Evolutionary conservation across 768 basidiomycete genomes (phyloP).

Genomic region (Sporobolomyces pararoseus): DNA sequence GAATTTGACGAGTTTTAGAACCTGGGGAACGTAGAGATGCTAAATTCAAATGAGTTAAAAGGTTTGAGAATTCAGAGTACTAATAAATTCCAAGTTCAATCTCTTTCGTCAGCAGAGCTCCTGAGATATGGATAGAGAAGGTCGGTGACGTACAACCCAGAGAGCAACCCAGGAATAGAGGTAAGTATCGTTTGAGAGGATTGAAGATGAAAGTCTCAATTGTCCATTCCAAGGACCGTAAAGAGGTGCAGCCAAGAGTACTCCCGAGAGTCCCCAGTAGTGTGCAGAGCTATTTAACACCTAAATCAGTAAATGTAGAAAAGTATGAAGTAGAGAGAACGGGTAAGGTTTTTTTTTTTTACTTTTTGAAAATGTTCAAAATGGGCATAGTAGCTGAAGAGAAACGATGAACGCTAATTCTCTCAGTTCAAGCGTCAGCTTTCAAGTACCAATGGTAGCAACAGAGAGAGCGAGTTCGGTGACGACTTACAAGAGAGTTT

Average conservation of each 20-base stretch:
- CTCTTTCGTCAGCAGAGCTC: slow-evolving; percentile 1
- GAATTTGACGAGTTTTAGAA: slow-evolving; percentile 69
- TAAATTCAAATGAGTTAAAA: slow-evolving; percentile 74
- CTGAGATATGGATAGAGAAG: not conserved
- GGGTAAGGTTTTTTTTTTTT: too few species aligned
- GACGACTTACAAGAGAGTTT: slow-evolving; percentile 83
- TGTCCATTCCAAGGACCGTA: slow-evolving; percentile 77
- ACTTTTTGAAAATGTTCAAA: slow-evolving; percentile 86
- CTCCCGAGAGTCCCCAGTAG: slow-evolving; percentile 77
- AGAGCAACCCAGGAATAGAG: slow-evolving; percentile 63
- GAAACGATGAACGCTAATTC: slow-evolving; percentile 78
- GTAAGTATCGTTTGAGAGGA: slow-evolving; percentile 64
- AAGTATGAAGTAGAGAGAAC: not conserved
- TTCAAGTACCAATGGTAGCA: not conserved
- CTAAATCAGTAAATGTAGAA: not conserved
- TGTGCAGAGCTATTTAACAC: slow-evolving; percentile 65
- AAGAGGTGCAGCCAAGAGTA: slow-evolving; percentile 71
- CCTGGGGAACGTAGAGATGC: slow-evolving; percentile 78
- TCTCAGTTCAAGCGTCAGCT: too few species aligned
- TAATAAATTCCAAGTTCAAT: slow-evolving; percentile 46
- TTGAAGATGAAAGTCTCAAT: slow-evolving; percentile 61
- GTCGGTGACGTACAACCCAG: slow-evolving; percentile 63
- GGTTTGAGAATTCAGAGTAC: slow-evolving; percentile 82
- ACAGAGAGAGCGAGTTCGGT: not conserved
- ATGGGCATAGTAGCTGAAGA: slow-evolving; percentile 92